Conservation (phyloP, 192 early-diverging fungal species). For the Coemansia sp. region DNA sequence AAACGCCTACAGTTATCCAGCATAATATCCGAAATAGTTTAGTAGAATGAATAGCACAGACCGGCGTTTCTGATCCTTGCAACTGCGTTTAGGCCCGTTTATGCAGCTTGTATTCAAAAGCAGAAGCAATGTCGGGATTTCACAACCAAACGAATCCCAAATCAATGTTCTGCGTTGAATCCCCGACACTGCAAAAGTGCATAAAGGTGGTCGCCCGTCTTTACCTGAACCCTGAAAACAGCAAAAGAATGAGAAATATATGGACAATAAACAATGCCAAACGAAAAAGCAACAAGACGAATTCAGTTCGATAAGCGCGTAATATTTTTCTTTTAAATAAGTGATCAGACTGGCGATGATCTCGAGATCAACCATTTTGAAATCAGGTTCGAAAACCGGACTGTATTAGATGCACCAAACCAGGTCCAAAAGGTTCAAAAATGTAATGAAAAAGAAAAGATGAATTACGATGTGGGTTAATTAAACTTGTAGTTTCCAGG, state of each 20-base stretch:
- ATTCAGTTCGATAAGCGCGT: too few relatives aligned
- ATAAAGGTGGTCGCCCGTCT: not conserved
- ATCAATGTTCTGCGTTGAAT: not conserved
- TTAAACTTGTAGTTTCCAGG: conserved; percentile 30
- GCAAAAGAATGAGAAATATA: not conserved
- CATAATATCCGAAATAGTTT: not conserved
- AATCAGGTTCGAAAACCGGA: not conserved
- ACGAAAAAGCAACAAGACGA: not conserved
- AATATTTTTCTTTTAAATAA: too few relatives aligned
- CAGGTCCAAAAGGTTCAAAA: too few relatives aligned
- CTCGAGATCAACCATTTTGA: too few relatives aligned
- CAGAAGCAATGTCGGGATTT: too few relatives aligned
- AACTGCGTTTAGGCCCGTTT: too few relatives aligned
- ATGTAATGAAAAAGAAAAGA: not conserved
- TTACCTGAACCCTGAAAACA: not conserved
- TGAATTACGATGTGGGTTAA: not conserved
- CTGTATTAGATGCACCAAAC: not conserved
- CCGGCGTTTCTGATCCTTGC: too few relatives aligned
- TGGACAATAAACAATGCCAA: not conserved
- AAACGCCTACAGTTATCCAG: not conserved
- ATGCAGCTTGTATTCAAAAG: too few relatives aligned
- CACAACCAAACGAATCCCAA: too few relatives aligned
- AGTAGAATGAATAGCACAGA: too few relatives aligned
- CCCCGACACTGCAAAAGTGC: not conserved
- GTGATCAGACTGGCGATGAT: too few relatives aligned